Evolutionary conservation across 2,329 filamentous ascomycete species (phyloP).

Genomic region (Colletotrichum lini): DNA sequence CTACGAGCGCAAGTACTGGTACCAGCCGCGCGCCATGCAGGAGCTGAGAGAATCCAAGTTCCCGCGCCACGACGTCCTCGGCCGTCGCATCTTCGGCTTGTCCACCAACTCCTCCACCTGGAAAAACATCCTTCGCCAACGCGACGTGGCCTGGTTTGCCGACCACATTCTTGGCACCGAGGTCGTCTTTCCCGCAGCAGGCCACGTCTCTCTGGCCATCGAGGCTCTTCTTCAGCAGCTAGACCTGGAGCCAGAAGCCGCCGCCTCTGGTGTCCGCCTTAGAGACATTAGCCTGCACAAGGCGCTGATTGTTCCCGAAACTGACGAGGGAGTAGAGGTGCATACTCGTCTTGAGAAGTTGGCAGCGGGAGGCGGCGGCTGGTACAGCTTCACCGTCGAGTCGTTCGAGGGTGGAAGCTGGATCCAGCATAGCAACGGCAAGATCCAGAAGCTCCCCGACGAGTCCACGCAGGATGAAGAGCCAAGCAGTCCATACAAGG

Average conservation of each 20-base stretch:
- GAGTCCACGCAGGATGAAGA: neutral
- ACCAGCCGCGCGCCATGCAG: slow-evolving; percentile 4
- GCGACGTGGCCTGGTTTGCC: slow-evolving; percentile 54
- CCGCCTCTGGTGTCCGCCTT: neutral
- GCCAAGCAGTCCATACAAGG: neutral
- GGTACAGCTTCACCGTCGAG: neutral
- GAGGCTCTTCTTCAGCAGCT: slow-evolving; percentile 14
- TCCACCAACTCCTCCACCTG: slow-evolving; percentile 7
- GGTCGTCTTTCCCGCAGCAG: slow-evolving; percentile 52
- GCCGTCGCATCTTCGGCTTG: slow-evolving; percentile 3
- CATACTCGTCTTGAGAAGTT: neutral
- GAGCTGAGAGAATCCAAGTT: slow-evolving; percentile 8
- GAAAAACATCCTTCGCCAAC: slow-evolving; percentile 1
- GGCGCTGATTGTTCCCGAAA: slow-evolving; percentile 7
- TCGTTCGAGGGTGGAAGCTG: slow-evolving; percentile 1
- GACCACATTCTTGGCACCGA: slow-evolving; percentile 60
- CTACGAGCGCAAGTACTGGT: slow-evolving; percentile 19
- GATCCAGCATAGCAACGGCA: neutral
- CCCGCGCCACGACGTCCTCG: slow-evolving; percentile 22
- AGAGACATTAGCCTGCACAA: neutral
- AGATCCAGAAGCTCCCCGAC: neutral
- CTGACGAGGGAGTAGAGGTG: neutral
- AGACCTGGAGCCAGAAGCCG: neutral
- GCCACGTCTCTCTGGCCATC: slow-evolving; percentile 15
- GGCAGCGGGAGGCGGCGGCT: neutral